Conservation (phyloP, 306 rosid species). For the Prosopis cineraria region DNA sequence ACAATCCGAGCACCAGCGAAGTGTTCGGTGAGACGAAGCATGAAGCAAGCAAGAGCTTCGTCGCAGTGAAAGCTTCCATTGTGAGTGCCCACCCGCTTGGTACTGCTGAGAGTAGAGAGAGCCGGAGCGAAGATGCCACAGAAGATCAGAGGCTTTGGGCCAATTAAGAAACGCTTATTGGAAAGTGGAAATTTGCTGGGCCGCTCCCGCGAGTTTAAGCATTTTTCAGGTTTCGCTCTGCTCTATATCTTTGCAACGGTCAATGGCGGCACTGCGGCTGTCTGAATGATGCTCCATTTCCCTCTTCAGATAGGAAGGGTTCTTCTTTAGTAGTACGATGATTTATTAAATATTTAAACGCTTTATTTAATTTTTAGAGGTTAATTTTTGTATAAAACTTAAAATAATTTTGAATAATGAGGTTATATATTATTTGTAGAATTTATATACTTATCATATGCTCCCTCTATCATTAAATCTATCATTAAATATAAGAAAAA, state of each 20-base stretch:
- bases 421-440: too few relatives aligned
- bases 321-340: too few relatives aligned
- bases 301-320: too few relatives aligned
- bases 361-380: too few relatives aligned
- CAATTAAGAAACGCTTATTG: constrained; percentile 4
- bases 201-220: constrained; percentile 16
- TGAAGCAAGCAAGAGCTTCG: constrained; percentile 67
- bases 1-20: constrained; percentile 50
- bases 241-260: neutral
- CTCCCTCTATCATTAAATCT: too few relatives aligned
- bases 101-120: constrained; percentile 30
- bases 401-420: too few relatives aligned
- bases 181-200: neutral
- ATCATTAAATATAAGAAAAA: too few relatives aligned
- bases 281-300: too few relatives aligned
- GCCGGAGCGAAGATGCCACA: constrained; percentile 22
- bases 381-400: too few relatives aligned
- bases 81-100: constrained; percentile 58
- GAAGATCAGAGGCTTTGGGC: neutral
- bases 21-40: constrained; percentile 52
- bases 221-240: constrained; percentile 9
- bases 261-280: neutral
- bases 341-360: too few relatives aligned
- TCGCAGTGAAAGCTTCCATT: constrained; percentile 64
- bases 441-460: too few relatives aligned